Conservation (phyloP, 1,139 yeast species). For the Hyphopichia wangnamkhiaoensis region DNA sequence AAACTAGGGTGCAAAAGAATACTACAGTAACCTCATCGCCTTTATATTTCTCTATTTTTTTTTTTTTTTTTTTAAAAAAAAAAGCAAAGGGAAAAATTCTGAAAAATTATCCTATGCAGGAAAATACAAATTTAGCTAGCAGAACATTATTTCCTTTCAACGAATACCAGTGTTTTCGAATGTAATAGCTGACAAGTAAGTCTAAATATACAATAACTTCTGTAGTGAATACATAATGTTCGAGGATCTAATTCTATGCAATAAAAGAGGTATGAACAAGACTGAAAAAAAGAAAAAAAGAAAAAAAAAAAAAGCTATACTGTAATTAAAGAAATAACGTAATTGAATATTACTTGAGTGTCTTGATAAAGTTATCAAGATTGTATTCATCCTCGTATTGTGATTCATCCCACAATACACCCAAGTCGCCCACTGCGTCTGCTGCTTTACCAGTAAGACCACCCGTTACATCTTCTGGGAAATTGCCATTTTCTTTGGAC, state of each 20-base stretch:
- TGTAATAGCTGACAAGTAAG: too few relatives aligned
- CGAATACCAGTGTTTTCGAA: too few relatives aligned
- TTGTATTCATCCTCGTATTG: constrained; percentile 97
- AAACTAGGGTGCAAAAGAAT: too few relatives aligned
- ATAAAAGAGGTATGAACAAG: too few relatives aligned
- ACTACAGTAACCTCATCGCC: too few relatives aligned
- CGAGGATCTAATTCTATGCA: too few relatives aligned
- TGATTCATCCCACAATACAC: constrained; percentile 95
- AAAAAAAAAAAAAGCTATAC: neutral
- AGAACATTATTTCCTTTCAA: too few relatives aligned
- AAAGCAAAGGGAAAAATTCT: neutral
- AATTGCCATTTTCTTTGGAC: constrained; percentile 26
- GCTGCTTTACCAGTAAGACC: constrained; percentile 67
- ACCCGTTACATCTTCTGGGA: constrained; percentile 57
- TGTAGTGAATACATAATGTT: too few relatives aligned
- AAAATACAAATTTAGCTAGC: neutral
- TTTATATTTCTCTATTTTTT: neutral
- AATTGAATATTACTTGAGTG: constrained; percentile 41
- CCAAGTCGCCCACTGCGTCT: constrained; percentile 79
- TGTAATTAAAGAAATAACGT: neutral
- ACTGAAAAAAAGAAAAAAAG: neutral
- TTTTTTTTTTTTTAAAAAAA: constrained; percentile 1
- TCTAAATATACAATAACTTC: too few relatives aligned
- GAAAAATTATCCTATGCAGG: neutral
- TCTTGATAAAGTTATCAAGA: constrained; percentile 87